Conservation (phyloP, 805 yeast species). For the Saturnispora silvae region DNA sequence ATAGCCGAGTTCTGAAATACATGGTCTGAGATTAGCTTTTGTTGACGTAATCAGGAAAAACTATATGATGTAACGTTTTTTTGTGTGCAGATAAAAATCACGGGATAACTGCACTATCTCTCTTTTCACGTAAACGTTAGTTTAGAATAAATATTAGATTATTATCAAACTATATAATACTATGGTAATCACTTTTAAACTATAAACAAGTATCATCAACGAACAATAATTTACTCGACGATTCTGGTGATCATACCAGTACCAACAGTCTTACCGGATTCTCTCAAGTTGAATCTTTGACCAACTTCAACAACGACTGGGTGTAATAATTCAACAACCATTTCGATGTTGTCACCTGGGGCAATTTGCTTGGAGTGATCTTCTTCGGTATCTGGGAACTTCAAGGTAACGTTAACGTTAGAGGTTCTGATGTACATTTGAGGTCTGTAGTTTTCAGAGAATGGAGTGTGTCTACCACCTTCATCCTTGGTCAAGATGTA, state of each 20-base stretch:
- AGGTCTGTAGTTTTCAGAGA: slow-evolving; percentile 95
- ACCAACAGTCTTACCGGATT: slow-evolving; percentile 98
- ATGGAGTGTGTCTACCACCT: slow-evolving; percentile 99
- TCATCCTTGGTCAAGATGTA: slow-evolving; percentile 92
- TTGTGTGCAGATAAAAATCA: too few relatives aligned
- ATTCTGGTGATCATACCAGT: slow-evolving; percentile 91
- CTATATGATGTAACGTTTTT: too few relatives aligned
- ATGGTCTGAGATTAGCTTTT: too few relatives aligned
- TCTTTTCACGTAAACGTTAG: too few relatives aligned
- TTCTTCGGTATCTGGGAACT: slow-evolving; percentile 71
- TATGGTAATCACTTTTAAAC: too few relatives aligned
- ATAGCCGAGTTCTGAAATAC: too few relatives aligned
- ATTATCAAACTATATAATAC: too few relatives aligned
- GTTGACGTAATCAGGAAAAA: too few relatives aligned
- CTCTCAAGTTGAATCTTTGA: slow-evolving; percentile 98
- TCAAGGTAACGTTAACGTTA: slow-evolving; percentile 82
- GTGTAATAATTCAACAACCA: slow-evolving; percentile 80
- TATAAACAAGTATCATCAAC: slow-evolving; percentile 9
- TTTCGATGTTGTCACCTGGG: slow-evolving; percentile 98
- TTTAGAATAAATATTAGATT: too few relatives aligned
- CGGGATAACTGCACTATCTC: too few relatives aligned
- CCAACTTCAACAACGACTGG: slow-evolving; percentile 93
- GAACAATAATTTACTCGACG: slow-evolving; percentile 16
- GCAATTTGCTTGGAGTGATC: slow-evolving; percentile 85
- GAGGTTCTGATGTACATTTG: slow-evolving; percentile 95